phyloP scores from a whole-genome alignment of 2,329 filamentous ascomycete genomes.

The Colletotrichum musae region DNA sequence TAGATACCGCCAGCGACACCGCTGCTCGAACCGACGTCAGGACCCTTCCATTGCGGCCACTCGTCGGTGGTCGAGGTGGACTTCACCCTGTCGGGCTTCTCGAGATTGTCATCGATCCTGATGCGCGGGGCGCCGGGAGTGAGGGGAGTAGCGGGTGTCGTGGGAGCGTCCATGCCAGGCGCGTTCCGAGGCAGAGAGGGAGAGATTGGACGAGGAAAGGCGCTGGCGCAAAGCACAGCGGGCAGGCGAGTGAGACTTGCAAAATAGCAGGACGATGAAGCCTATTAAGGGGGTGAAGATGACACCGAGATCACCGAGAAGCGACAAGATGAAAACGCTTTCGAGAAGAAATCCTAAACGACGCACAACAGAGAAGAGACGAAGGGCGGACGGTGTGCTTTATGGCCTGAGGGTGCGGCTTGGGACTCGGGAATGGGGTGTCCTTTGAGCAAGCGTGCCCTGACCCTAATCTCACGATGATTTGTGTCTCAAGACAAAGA shows the following conservation, averaged over 20 bases:
- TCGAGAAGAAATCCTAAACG: not conserved
- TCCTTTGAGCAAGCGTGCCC: conserved; percentile 7
- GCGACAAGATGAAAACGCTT: not conserved
- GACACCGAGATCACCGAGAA: not conserved
- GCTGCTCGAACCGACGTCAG: conserved; percentile 38
- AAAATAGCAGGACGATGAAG: conserved; percentile 13
- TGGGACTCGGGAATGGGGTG: conserved; percentile 1
- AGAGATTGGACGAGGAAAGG: not conserved
- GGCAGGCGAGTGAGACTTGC: conserved; percentile 1
- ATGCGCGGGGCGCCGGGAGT: conserved; percentile 20
- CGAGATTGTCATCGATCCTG: conserved; percentile 35
- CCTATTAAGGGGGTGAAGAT: not conserved
- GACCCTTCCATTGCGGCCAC: conserved; percentile 19
- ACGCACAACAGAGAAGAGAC: not conserved
- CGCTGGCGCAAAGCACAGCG: conserved; percentile 32
- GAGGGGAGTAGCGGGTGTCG: not conserved
- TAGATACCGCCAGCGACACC: conserved; percentile 43
- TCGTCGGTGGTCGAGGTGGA: conserved; percentile 35
- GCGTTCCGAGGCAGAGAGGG: not conserved
- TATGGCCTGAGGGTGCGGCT: not conserved
- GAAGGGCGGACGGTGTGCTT: conserved; percentile 8
- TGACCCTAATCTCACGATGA: conserved; percentile 39
- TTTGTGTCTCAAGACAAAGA: conserved; percentile 29
- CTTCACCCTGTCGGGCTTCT: conserved; percentile 28
- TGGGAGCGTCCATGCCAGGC: conserved; percentile 19